Evolutionary conservation across 2,329 filamentous ascomycete species (phyloP), one percentile per base, ranked within the genome.

Genomic region (Trichophyton verrucosum): DNA sequence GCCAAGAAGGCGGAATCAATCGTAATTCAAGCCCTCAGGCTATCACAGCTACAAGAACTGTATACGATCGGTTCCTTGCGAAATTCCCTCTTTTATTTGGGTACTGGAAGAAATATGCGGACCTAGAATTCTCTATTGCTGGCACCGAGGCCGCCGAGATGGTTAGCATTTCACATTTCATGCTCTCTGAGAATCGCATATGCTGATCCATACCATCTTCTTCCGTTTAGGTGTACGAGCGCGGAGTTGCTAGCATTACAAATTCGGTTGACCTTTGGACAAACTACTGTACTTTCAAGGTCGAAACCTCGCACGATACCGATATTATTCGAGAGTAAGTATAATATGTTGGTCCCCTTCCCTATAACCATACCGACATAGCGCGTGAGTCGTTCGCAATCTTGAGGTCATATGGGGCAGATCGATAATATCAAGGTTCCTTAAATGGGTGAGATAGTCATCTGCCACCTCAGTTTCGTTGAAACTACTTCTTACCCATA

Each of bases 291-390:
- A 84, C 86, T 70, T 97, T 97, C 84, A 97, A 97, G 76, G 91
- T 94, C 78, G 91, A 97, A 74, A 97, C 94, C 61, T 94, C 89
- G 68, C 94, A 99, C 77, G 91, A 95, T 73, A 83, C 89, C 69
- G 89, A 95, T 73, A 82, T 95, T 76, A 95, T 96, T 79, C 87
- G 94, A 95, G 94, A 97, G 94, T 99, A 96, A 97, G 94, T 97
- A 82, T 79, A 76, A 75, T 77, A 78, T 80, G 80, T 73, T 75
- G 72, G 72, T 85, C 86, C 85, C 81, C 81, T 81, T 80, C 81
- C 84, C 82, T 68, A 72, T 77, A 77, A 76, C 75, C 70, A 65
- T 71, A 74, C 68, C 70, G 66, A 71, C 65, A 67, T 73, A 76
- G 74, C 70, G 69, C 70, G 68, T 60, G 57, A 69, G 70, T 68